These are phyloP conservation scores for Nepenthes gracilis DNA, from an alignment of 148 eudicot genomes.

Conservation along the genomic window DNA sequence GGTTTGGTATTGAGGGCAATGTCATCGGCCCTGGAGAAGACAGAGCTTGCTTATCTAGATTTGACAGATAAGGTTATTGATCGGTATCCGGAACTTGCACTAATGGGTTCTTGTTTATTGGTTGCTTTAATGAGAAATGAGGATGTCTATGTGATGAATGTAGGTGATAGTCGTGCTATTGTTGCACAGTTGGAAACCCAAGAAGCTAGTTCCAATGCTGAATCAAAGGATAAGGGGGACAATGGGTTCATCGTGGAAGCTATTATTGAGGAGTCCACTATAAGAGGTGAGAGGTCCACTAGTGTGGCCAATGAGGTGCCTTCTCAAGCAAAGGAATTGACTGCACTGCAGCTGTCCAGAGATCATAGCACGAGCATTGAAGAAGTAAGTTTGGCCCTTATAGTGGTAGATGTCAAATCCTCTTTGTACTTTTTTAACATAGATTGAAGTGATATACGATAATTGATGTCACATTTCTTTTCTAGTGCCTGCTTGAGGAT, in stretches of 20 bases:
- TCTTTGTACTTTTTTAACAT: background rate
- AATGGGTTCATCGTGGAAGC: conserved; percentile 33
- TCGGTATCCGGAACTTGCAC: conserved; percentile 88
- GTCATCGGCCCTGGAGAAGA: conserved; percentile 65
- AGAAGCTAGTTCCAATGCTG: conserved; percentile 25
- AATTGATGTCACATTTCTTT: too few relatives aligned
- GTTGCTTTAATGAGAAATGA: conserved; percentile 94
- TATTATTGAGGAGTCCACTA: conserved; percentile 56
- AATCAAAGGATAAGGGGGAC: conserved; percentile 18
- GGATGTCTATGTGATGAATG: conserved; percentile 98
- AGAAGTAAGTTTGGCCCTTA: conserved; percentile 44
- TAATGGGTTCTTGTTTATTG: conserved; percentile 99
- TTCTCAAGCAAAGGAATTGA: conserved; percentile 35
- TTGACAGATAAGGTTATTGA: conserved; percentile 95
- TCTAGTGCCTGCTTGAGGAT: too few relatives aligned
- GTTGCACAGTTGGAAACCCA: conserved; percentile 61
- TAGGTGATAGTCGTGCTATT: conserved; percentile 98
- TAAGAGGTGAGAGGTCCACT: conserved; percentile 23
- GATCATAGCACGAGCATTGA: conserved; percentile 96
- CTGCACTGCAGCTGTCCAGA: conserved; percentile 85
- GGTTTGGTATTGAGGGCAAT: conserved; percentile 72
- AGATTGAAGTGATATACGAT: too few relatives aligned
- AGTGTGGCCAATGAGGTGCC: conserved; percentile 30
- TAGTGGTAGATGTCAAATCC: background rate
- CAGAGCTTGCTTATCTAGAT: conserved; percentile 77